Base-by-base conservation (phyloP, 108 stramenopile species). In the Cylindrotheca fusiformis region DNA sequence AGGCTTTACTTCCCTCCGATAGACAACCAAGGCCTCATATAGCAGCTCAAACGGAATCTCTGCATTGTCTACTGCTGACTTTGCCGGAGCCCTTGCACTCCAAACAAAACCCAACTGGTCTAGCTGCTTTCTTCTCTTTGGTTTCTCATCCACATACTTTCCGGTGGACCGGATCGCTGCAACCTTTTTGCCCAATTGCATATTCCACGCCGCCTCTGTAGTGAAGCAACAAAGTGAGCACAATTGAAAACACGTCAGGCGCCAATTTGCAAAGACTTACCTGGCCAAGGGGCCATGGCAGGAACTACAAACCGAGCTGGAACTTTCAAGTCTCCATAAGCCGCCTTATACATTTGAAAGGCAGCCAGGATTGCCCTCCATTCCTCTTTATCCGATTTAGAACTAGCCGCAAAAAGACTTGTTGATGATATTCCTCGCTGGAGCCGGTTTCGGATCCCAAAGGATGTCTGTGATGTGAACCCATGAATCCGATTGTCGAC, bases 81-180 rank as follows among this genome's bases (percentile, higher is more conserved):
- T 50, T 41, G 80, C 67, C n/a, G 74, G 67, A 48, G 75, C 68
- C 21, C 89, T 80, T 33, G 84, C 72, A 58, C 78, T 82, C 93
- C 93, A 95, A n/a, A 88, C 62, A 75, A 95, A 95, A 24, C 90
- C 90, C 72, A 91, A 63, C 49, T 88, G 78, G 23, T 95, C 88
- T 55, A 95, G 73, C 18, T 69, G 64, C 57, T 81, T 58, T 25
- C 84, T 75, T 29, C 94, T 75, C 14, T 58, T 47, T 63, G 82
- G 78, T 56, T 85, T 79, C 55, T 75, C 72, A 46, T 76, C 53
- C 18, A 95, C 78, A 71, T 86, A 95, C 57, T 83, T 81, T 21
- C 93, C 89, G 25, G 83, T 87, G 51, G 83, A 77, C 32, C 90
- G 87, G 63, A 95, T 90, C 22, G 74, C 63, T 14, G 83, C 83